phyloP scores from a whole-genome alignment of 2,329 filamentous ascomycete species.

The Neofusicoccum sp. region DNA sequence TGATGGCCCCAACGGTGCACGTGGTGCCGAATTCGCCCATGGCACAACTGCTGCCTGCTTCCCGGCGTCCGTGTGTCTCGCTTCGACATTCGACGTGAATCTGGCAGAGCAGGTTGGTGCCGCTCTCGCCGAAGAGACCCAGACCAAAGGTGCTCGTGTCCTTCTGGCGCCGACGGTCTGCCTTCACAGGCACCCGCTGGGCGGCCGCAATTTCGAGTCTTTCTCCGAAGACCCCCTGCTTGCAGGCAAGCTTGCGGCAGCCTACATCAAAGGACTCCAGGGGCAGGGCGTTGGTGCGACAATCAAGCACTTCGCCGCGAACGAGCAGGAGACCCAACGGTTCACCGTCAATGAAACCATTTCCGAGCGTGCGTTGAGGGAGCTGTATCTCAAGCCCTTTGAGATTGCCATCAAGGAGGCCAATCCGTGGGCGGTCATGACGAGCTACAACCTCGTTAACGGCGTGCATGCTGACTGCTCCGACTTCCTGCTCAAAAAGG shows the following conservation, averaged over 20 bases:
- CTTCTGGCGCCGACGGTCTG: conserved; percentile 78
- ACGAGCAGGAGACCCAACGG: conserved; percentile 71
- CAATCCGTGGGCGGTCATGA: conserved; percentile 69
- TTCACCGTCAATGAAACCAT: conserved; percentile 66
- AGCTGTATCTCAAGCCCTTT: conserved; percentile 73
- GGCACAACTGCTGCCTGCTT: conserved; percentile 67
- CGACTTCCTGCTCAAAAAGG: conserved; percentile 45
- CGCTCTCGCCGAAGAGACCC: conserved; percentile 71
- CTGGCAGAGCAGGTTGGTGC: conserved; percentile 70
- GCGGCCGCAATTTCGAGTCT: conserved; percentile 83
- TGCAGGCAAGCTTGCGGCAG: conserved; percentile 71
- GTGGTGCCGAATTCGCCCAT: conserved; percentile 68
- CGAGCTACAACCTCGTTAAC: conserved; percentile 69
- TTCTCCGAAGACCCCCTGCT: conserved; percentile 82
- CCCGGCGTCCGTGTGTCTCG: conserved; percentile 76
- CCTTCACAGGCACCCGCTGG: conserved; percentile 80
- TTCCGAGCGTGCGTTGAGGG: conserved; percentile 65
- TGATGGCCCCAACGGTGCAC: conserved; percentile 71
- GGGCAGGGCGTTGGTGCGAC: conserved; percentile 74
- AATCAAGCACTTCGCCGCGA: conserved; percentile 76
- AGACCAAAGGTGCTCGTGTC: conserved; percentile 72
- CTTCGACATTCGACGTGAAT: conserved; percentile 75
- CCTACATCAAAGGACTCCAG: conserved; percentile 73
- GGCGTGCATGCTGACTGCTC: conserved; percentile 51
- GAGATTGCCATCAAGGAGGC: conserved; percentile 72